A percentile compares a stretch with the other conserved stretches of the same genome.
Conservation (phyloP, 257 asterid species). For the Ajuga chamaepitys region DNA sequence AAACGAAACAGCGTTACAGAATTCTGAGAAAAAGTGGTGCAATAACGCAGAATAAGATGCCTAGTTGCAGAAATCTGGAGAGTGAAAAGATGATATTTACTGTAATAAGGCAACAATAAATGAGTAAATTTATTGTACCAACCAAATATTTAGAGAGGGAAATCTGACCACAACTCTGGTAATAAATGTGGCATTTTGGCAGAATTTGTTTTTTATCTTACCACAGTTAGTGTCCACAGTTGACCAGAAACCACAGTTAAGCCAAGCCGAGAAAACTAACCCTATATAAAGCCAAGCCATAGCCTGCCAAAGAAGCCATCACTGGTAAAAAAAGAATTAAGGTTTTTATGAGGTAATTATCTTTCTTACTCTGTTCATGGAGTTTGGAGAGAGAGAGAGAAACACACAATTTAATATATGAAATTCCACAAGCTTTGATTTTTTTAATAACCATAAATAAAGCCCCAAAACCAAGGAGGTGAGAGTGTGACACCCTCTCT, state of each 20-base stretch:
- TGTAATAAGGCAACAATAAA: slow-evolving; percentile 13
- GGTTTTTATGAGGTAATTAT: slow-evolving; percentile 5
- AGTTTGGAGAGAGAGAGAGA: too few relatives aligned
- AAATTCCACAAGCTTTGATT: neutral
- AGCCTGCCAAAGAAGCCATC: slow-evolving; percentile 8
- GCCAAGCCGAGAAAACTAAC: slow-evolving; percentile 19
- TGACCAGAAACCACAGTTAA: slow-evolving; percentile 6
- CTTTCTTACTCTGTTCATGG: neutral
- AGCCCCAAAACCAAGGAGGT: slow-evolving; percentile 36
- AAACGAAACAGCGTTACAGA: neutral
- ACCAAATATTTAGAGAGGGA: slow-evolving; percentile 21
- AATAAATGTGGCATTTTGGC: slow-evolving; percentile 20
- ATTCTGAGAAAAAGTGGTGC: neutral
- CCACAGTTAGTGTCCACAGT: slow-evolving; percentile 16
- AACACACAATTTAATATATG: slow-evolving; percentile 11
- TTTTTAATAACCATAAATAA: slow-evolving; percentile 27
- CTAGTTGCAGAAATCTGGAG: slow-evolving; percentile 17
- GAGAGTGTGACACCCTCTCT: slow-evolving; percentile 37
- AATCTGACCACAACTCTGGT: slow-evolving; percentile 19
- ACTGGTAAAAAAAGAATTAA: neutral
- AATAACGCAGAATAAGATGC: neutral
- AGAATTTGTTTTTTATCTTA: slow-evolving; percentile 7
- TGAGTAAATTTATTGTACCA: slow-evolving; percentile 14
- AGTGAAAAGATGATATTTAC: neutral
- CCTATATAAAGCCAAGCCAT: slow-evolving; percentile 29